Evolutionary conservation across 805 yeast genomes (phyloP), one percentile per base, ranked within the genome.

Genomic region (Saturnispora zaruensis): DNA sequence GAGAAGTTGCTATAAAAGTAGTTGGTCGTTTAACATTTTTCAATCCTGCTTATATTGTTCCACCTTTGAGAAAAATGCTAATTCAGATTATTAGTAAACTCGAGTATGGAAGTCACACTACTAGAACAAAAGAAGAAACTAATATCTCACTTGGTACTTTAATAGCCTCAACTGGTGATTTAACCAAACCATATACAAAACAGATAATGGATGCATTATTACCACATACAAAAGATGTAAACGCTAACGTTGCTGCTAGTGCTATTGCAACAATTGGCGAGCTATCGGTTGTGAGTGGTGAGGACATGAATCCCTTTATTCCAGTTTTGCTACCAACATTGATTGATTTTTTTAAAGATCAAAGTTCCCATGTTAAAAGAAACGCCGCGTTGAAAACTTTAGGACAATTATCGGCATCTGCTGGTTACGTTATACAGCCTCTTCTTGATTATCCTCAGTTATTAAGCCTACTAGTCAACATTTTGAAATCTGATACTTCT

Each of bases 351-450:
- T 82, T 93, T 54, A 95, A 87, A 60, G 98, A 91, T 58, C 97
- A 89, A 65, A 84, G 93, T 41, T 84, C 95, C n/a, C 78, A 87
- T 1, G 76, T 78, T 59, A 90, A 89, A 61, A 74, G 97, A 58
- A 93, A 88, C 61, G 90, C 96, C 1, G 96, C 98, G 0, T 70
- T 93, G 54, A 81, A 81, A 56, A 79, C 98, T 0, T 68, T 93
- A 48, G 96, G 96, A 2, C 96, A 90, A 59, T 68, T 93, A 26
- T 82, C 98, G 1, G 79, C 89, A 8, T 84, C 96, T 2, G 82
- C 97, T 0, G 97, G 97, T 3, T 91, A 91, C 62, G 99, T 93
- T 16, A 89, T 93, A 37, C 91, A 89, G 47, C 99, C 99, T 1
- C 72, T 88, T 41, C 66, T 90, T 28, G 96, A 89, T 53, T 90